A percentile compares a stretch with the other conserved stretches of the same genome.
These are phyloP conservation scores for Papiliotrema fonsecae DNA, from an alignment of 1,284 basidiomycete genomes.

Conservation along the genomic window DNA sequence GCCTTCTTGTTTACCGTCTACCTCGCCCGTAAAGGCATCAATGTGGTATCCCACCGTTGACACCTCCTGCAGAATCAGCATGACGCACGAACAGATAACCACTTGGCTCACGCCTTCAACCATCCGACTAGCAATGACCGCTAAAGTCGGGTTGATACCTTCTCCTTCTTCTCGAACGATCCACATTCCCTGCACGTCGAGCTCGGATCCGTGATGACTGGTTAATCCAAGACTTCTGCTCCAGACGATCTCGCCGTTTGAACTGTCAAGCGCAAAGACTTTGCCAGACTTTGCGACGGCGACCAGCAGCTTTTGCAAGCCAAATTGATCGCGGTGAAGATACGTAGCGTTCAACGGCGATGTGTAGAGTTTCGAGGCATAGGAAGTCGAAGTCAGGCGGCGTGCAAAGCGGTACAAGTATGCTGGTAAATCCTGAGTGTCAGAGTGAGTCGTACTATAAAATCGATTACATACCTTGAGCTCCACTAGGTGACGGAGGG, in stretches of 20 bases:
- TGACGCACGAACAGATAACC: neutral
- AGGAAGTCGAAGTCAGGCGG: conserved; percentile 70
- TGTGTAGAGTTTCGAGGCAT: conserved; percentile 52
- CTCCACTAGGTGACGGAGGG: conserved; percentile 60
- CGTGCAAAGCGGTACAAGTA: conserved; percentile 64
- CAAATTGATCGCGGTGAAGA: conserved; percentile 71
- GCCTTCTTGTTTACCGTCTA: conserved; percentile 21
- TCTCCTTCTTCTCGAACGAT: conserved; percentile 34
- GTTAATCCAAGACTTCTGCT: conserved; percentile 54
- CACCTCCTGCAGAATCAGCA: conserved; percentile 8
- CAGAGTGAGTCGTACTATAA: neutral
- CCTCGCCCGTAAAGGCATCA: conserved; percentile 69
- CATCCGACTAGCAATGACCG: conserved; percentile 32
- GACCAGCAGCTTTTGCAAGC: conserved; percentile 79
- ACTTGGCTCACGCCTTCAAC: conserved; percentile 16
- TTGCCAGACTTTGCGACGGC: conserved; percentile 68
- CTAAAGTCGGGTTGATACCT: conserved; percentile 33
- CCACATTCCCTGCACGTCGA: conserved; percentile 33
- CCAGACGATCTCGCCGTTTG: conserved; percentile 72
- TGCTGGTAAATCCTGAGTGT: conserved; percentile 61
- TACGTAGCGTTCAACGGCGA: conserved; percentile 39
- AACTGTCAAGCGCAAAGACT: conserved; percentile 75
- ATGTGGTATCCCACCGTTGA: conserved; percentile 69
- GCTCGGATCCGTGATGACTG: conserved; percentile 23
- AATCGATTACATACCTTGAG: conserved; percentile 53